phyloP scores from a whole-genome alignment of 257 asterid genomes.

The Petrea volubilis region DNA sequence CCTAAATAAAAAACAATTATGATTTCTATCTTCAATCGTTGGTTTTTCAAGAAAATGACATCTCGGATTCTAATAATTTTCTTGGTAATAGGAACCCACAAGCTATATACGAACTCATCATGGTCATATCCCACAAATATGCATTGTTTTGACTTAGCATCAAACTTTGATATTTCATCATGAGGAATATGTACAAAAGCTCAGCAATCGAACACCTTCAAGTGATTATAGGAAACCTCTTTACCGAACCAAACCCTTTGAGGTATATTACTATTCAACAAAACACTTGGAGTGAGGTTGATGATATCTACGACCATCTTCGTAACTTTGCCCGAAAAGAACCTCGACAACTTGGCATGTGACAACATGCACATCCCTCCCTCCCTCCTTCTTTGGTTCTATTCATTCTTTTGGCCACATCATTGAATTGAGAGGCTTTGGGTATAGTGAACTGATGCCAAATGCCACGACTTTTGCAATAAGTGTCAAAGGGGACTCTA shows the following conservation, averaged over 20 bases:
- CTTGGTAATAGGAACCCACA: not conserved
- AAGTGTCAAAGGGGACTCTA: not conserved
- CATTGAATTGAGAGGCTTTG: not conserved
- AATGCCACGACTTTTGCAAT: not conserved
- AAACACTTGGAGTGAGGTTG: not conserved
- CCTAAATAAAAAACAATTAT: not conserved
- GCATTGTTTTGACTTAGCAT: not conserved
- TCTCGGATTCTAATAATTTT: not conserved
- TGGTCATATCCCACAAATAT: not conserved
- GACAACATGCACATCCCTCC: not conserved
- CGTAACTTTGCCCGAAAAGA: not conserved
- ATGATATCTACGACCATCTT: not conserved
- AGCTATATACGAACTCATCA: not conserved
- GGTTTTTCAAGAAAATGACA: not conserved
- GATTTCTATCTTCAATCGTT: not conserved
- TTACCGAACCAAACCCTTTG: not conserved
- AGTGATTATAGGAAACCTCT: not conserved
- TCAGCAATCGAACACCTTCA: not conserved
- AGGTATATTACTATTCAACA: not conserved
- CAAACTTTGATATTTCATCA: not conserved
- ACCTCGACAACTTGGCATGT: not conserved
- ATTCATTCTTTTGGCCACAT: not conserved
- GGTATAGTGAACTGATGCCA: not conserved
- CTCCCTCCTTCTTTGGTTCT: not conserved
- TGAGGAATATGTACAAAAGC: not conserved